Evolutionary conservation across 176 grass and related monocot genomes (phyloP), one percentile per base, ranked within the genome.

Genomic region (Eremochloa ophiuroides): DNA sequence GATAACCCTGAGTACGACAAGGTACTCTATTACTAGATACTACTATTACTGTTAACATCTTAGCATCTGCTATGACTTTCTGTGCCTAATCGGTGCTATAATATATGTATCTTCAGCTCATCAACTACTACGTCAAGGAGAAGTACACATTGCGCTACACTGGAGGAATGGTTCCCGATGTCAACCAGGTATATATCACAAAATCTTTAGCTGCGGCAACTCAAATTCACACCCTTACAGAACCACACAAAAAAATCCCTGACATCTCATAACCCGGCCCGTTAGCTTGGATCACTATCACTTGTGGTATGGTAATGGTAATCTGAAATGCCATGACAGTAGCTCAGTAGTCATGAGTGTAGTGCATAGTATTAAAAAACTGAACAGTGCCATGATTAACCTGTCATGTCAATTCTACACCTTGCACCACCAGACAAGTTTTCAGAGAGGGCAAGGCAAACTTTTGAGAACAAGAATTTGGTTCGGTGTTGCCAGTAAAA

Each of bases 71-170:
- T 11, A 30, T 17, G 10, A 5, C 3, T 2, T 10, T 74, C 28
- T 40, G 29, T 66, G 33, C 38, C 33, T 53, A 23, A 28, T 62
- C 73, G 29, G 7, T 68, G 28, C 48, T 53, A 61, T 0, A 26
- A 71, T 53, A 68, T 62, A 26, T 42, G 12, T 61, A 23, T 39
- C 68, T 5, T 25, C 92, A 99, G 97, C 82, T 99, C 70, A 93
- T 99, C 83, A 87, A 93, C 83, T 96, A 96, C 85, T 96, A 99
- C 53, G 89, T 99, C 8, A 99, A 83, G 77, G 91, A 99, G 74
- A 99, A 99, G 84, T 96, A 99, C 85, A 99, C 97, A 18, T 75
- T 99, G 82, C 97, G 97, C 39, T 99, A 96, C 88, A 99, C 93
- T 1, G 97, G 97, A 95, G 97, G 93, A 74, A 99, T 99, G 97